Conservation (phyloP, 164 flowering plant species). For the Vitis labrusca region DNA sequence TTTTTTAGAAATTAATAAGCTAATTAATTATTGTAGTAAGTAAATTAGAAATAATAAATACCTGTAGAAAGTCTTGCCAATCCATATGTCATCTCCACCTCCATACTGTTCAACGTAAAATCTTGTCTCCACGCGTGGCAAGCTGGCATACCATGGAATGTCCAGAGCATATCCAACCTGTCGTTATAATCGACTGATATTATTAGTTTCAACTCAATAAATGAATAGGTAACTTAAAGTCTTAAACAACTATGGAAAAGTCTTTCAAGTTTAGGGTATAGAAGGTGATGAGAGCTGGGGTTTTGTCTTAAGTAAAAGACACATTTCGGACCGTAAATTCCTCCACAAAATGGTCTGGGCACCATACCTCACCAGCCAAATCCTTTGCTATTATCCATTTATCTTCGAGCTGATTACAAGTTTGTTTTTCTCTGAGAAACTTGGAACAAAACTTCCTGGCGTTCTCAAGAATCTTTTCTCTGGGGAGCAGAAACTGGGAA, state of each 20-base stretch:
- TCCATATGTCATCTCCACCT: slow-evolving; percentile 90
- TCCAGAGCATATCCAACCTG: slow-evolving; percentile 84
- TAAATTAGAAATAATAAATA: slow-evolving; percentile 10
- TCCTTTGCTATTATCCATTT: slow-evolving; percentile 92
- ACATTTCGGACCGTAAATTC: no score
- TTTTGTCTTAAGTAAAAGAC: no score
- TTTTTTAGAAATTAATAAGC: no score
- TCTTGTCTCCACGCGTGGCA: slow-evolving; percentile 83
- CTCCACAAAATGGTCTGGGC: no score
- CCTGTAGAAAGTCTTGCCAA: slow-evolving; percentile 93
- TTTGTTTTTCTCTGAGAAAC: slow-evolving; percentile 61
- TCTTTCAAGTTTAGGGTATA: no score
- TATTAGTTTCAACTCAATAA: no score
- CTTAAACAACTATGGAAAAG: no score
- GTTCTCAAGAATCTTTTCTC: slow-evolving; percentile 64
- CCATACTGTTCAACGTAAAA: slow-evolving; percentile 89
- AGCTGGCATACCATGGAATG: slow-evolving; percentile 77
- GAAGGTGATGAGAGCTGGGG: no score
- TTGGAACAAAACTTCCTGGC: slow-evolving; percentile 57
- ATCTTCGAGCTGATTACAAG: slow-evolving; percentile 54
- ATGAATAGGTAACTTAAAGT: no score
- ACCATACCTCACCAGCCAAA: slow-evolving; percentile 79
- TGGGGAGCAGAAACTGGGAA: slow-evolving; percentile 62
- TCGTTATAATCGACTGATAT: no score
- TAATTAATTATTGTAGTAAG: no score